Percentiles rank a stretch among this genome's conserved stretches.
phyloP scores from a whole-genome alignment of 2,329 filamentous ascomycete species.

The Tolypocladium inflatum region DNA sequence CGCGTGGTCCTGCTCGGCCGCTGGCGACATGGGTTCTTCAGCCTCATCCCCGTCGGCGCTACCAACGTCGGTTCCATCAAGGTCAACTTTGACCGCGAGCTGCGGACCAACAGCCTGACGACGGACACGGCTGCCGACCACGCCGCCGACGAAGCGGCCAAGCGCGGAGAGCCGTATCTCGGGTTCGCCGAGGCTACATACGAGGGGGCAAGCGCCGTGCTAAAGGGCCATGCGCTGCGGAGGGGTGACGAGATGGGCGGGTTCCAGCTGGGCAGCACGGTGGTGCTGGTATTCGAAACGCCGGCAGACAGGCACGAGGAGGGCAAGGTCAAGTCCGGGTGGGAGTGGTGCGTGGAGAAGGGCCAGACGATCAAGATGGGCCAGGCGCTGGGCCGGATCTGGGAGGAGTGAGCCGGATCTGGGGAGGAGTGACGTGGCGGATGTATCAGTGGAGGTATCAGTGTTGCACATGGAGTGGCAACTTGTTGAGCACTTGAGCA shows the following conservation, averaged over 20 bases:
- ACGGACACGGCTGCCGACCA: conserved; percentile 88
- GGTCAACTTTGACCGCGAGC: conserved; percentile 91
- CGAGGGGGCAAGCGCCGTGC: conserved; percentile 61
- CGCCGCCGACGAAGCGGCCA: conserved; percentile 70
- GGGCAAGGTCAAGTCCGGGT: conserved; percentile 55
- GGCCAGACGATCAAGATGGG: conserved; percentile 86
- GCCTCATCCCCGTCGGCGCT: conserved; percentile 87
- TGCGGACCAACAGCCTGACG: conserved; percentile 83
- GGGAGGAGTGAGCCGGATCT: conserved; percentile 37
- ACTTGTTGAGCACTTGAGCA: not conserved
- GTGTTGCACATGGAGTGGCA: not conserved
- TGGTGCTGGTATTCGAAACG: conserved; percentile 94
- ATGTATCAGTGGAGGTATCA: no score
- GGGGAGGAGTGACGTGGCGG: no score
- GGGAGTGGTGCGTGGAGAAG: conserved; percentile 78
- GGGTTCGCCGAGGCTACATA: conserved; percentile 93
- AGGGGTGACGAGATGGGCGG: conserved; percentile 97
- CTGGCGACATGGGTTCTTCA: conserved; percentile 98
- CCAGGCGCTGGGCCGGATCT: conserved; percentile 70
- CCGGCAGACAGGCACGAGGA: conserved; percentile 51
- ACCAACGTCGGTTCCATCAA: conserved; percentile 97
- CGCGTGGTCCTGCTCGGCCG: conserved; percentile 85
- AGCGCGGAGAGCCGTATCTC: conserved; percentile 71
- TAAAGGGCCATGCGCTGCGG: conserved; percentile 74
- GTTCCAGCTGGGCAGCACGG: conserved; percentile 89